Percentiles rank a stretch among this genome's conserved stretches.
Conservation (phyloP, 164 flowering plant genomes). For the Nymphaea thermarum region DNA sequence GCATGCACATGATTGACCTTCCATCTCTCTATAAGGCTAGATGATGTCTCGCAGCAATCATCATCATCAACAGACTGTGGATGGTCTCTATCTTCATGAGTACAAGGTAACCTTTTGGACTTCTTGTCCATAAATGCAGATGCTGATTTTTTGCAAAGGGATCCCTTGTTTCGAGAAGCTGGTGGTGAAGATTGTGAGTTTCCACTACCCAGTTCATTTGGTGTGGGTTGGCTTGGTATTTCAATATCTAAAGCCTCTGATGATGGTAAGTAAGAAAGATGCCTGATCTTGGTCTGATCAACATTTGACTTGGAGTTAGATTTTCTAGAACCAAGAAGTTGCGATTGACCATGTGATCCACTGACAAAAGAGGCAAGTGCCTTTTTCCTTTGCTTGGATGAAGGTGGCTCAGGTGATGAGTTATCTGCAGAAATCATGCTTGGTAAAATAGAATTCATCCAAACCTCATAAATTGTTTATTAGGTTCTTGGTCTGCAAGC, state of each 20-base stretch:
- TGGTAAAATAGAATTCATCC: not conserved
- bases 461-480: not conserved
- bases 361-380: not conserved
- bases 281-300: not conserved
- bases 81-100: not conserved
- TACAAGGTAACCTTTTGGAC: not conserved
- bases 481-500: not conserved
- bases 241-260: not conserved
- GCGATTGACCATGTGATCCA: not conserved
- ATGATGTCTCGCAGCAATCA: not conserved
- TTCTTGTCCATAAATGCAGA: not conserved
- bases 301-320: not conserved
- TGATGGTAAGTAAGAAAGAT: not conserved
- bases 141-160: not conserved
- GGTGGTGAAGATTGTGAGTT: not conserved
- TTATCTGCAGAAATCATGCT: constrained; percentile 1
- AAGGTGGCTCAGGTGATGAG: constrained; percentile 4
- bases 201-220: not conserved
- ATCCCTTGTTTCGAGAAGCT: not conserved
- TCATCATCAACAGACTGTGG: not conserved
- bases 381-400: not conserved
- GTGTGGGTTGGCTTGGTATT: too few relatives aligned
- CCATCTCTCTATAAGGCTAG: not conserved
- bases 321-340: not conserved
- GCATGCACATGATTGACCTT: not conserved